Evolutionary conservation across 805 yeast genomes (phyloP).

Genomic region (Priceomyces melissophilus): DNA sequence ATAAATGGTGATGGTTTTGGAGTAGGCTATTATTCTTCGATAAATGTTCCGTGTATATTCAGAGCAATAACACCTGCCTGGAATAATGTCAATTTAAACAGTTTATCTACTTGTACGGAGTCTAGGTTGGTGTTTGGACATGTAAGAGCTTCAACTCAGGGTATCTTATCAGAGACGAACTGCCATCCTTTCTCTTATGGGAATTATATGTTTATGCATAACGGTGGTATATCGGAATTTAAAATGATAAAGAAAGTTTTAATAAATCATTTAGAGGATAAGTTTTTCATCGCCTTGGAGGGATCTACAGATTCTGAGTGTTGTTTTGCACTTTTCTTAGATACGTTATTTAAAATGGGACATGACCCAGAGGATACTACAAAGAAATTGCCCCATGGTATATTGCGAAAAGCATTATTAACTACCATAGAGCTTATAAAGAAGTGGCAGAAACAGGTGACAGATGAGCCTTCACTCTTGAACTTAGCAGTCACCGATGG

Average conservation of each 20-base stretch:
- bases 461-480: constrained; percentile 68
- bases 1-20: constrained; percentile 99
- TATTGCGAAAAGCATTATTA: constrained; percentile 64
- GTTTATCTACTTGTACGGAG: constrained; percentile 83
- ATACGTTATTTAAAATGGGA: constrained; percentile 73
- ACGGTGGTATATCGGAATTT: constrained; percentile 84
- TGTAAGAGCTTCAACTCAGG: constrained; percentile 94
- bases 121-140: constrained; percentile 87
- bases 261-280: constrained; percentile 70
- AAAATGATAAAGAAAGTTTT: constrained; percentile 67
- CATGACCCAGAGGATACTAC: constrained; percentile 52
- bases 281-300: constrained; percentile 75
- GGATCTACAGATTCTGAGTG: constrained; percentile 97
- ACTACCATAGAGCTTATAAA: constrained; percentile 73
- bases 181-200: constrained; percentile 95
- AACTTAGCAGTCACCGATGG: constrained; percentile 98
- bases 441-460: constrained; percentile 70
- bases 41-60: constrained; percentile 82
- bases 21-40: constrained; percentile 74
- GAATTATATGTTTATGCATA: constrained; percentile 93
- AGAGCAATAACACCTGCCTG: constrained; percentile 97
- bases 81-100: constrained; percentile 89
- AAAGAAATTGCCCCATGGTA: constrained; percentile 45
- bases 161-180: constrained; percentile 89
- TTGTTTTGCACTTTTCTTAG: constrained; percentile 84